Conservation (phyloP, 2,329 filamentous ascomycete species). For the Penicillium griseofulvum region DNA sequence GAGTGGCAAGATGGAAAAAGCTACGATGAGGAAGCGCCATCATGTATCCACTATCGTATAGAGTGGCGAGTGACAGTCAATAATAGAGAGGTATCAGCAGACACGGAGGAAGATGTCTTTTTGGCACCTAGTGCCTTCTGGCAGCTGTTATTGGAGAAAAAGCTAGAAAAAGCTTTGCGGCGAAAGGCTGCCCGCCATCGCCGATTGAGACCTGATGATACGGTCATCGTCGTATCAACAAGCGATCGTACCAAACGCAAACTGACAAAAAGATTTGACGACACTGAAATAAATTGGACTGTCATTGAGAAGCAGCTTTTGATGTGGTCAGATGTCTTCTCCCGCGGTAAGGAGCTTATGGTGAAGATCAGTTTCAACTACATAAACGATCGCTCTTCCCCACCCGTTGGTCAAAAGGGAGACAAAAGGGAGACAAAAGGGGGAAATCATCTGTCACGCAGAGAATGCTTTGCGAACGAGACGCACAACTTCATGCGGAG, state of each 20-base stretch:
- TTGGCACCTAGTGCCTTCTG: constrained; percentile 15
- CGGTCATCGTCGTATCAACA: constrained; percentile 22
- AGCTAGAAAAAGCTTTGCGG: constrained; percentile 9
- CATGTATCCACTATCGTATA: constrained; percentile 17
- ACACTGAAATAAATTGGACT: constrained; percentile 27
- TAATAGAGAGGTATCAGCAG: constrained; percentile 11
- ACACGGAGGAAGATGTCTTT: constrained; percentile 18
- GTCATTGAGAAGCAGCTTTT: constrained; percentile 30
- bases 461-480: too few species aligned
- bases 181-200: constrained; percentile 2
- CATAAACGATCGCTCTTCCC: neutral
- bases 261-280: constrained; percentile 28
- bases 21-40: constrained; percentile 10
- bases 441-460: too few species aligned
- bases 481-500: too few species aligned
- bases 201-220: constrained; percentile 7
- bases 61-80: constrained; percentile 28
- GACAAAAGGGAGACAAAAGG: neutral
- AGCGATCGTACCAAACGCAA: constrained; percentile 27
- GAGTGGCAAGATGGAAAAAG: constrained; percentile 12
- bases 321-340: constrained; percentile 24
- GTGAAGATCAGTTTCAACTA: constrained; percentile 33
- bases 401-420: neutral
- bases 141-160: constrained; percentile 5
- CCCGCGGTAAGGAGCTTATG: constrained; percentile 31